Base-by-base conservation (phyloP, 164 flowering plant genomes). In the Buxus sempervirens region DNA sequence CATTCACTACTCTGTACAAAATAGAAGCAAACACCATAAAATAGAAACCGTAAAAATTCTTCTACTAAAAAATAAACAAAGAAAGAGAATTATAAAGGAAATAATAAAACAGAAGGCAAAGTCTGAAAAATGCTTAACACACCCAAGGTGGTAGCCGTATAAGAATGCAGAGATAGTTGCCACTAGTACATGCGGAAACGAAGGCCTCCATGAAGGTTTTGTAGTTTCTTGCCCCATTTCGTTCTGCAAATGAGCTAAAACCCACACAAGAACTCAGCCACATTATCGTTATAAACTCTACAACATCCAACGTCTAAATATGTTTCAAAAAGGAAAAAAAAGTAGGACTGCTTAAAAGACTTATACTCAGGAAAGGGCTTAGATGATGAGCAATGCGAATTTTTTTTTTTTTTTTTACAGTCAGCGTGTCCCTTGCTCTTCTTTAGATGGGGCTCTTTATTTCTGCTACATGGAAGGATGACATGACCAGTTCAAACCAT, bases 61-160 rank as follows among this genome's bases (percentile, higher is more conserved):
- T 45, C 14, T 5, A 45, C 51, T 5, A 10, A 45, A 45, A 45
- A 0, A 28, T 14, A 64, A 12, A 57, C 53, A 14, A 20, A 48
- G n/a, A n/a, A n/a, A n/a, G n/a, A 16, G 1, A 49, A 16, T 28
- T 3, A 38, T 13, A 64, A 58, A n/a, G 25, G 42, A 38, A 59
- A 25, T 22, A 54, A 0, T 10, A 45, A 8, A 32, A 10, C 10
- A 10, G 51, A 45, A 25, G 57, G 49, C 6, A n/a, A 9, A 58
- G 36, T 14, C 16, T 45, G 21, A 1, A 65, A 71, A 55, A 27
- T 28, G 20, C 13, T 22, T 54, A 71, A 82, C 89, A 65, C 53
- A 94, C 97, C 96, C 97, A 26, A 88, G 81, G 81, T 94, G 98
- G 76, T 90, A 91, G 63, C 98, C 98, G 70, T 86, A 94, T 58